Percentiles rank a stretch among this genome's conserved stretches.
Conservation (phyloP, 2,329 filamentous ascomycete species). For the Pseudogymnoascus sp. region DNA sequence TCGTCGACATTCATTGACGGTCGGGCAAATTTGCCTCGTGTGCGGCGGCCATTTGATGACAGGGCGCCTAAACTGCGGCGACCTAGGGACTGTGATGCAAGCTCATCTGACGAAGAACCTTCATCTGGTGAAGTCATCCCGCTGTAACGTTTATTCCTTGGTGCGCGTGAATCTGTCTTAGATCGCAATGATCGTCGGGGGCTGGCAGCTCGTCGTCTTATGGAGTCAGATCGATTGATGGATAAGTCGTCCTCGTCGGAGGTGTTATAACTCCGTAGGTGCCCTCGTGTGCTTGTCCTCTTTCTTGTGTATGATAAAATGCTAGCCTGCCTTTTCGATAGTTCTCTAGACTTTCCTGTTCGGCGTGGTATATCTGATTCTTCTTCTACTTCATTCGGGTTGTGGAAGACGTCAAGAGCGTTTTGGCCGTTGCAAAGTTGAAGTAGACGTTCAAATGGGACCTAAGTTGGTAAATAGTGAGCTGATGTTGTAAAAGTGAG, state of each 20-base stretch:
- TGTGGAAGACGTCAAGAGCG: slow-evolving; percentile 39
- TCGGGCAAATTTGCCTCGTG: not conserved
- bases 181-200: not conserved
- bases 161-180: slow-evolving; percentile 1
- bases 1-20: not conserved
- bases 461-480: slow-evolving; percentile 29
- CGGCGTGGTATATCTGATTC: slow-evolving; percentile 14
- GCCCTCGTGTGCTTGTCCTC: not conserved
- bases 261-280: not conserved
- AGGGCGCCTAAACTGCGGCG: not conserved
- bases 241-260: not conserved
- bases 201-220: not conserved
- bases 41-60: not conserved
- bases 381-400: slow-evolving; percentile 18
- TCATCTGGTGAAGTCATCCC: not conserved
- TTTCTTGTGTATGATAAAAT: slow-evolving; percentile 16
- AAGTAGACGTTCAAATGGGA: slow-evolving; percentile 40
- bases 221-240: not conserved
- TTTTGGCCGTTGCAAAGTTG: slow-evolving; percentile 40
- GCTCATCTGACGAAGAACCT: not conserved
- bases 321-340: slow-evolving; percentile 10
- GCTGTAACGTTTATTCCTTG: not conserved
- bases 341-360: slow-evolving; percentile 13
- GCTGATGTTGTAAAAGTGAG: not conserved
- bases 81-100: not conserved